phyloP scores from a whole-genome alignment of 148 eudicot species.

The Vaccinium macrocarpon region DNA sequence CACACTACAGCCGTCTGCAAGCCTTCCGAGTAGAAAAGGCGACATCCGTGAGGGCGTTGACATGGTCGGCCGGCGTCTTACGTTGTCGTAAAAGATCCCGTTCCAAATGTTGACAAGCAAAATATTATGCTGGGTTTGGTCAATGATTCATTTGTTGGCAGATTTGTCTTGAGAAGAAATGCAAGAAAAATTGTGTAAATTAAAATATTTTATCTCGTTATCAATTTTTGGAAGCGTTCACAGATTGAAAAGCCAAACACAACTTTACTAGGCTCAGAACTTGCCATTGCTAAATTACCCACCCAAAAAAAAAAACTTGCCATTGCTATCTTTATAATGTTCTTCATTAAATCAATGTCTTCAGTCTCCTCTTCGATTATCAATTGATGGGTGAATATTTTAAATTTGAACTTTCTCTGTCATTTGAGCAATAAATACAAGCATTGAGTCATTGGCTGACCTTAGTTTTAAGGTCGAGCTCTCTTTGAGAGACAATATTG shows the following conservation, averaged over 20 bases:
- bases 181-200: no score
- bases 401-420: not conserved
- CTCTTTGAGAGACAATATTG: not conserved
- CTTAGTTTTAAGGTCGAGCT: not conserved
- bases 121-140: not conserved
- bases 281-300: not conserved
- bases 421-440: not conserved
- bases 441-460: not conserved
- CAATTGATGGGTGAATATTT: not conserved
- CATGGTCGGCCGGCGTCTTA: slow-evolving; percentile 71
- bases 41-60: slow-evolving; percentile 42
- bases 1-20: slow-evolving; percentile 53
- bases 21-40: slow-evolving; percentile 56
- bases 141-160: not conserved
- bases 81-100: slow-evolving; percentile 35
- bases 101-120: slow-evolving; percentile 36
- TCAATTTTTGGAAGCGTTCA: not conserved
- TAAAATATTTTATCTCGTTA: not conserved
- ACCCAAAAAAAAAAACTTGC: no score
- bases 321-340: not conserved
- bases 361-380: no score
- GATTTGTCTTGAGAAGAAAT: not conserved
- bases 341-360: not conserved
- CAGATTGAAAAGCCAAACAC: not conserved
- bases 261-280: not conserved